Evolutionary conservation across 805 yeast genomes (phyloP).

Genomic region (Hermanozyma aechmeae): DNA sequence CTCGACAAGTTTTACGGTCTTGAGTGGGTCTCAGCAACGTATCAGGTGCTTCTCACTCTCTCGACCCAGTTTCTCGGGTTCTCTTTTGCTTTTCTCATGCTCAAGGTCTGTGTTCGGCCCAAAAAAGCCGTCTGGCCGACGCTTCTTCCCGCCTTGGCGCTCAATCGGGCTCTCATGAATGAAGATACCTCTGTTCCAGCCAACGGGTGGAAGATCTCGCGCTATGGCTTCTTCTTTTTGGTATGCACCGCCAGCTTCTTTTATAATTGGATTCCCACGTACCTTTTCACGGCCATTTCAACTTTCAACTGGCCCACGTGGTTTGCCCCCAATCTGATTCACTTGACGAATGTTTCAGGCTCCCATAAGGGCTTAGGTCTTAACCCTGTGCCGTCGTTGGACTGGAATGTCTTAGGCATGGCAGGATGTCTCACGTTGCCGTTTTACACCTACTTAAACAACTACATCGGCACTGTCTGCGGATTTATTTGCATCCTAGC

Average conservation of each 20-base stretch:
- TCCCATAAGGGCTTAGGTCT: conserved; percentile 28
- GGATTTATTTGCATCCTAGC: conserved; percentile 23
- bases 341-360: conserved; percentile 30
- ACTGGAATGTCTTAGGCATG: conserved; percentile 32
- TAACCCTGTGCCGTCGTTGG: conserved; percentile 34
- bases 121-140: conserved; percentile 37
- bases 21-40: conserved; percentile 40
- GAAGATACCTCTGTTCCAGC: conserved; percentile 14
- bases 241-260: conserved; percentile 23
- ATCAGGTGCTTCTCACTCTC: conserved; percentile 41
- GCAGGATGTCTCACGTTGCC: conserved; percentile 33
- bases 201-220: conserved; percentile 34
- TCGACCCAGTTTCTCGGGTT: conserved; percentile 58
- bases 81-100: conserved; percentile 57
- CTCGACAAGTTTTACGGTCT: conserved; percentile 32
- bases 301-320: conserved; percentile 39
- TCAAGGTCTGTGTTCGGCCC: conserved; percentile 42
- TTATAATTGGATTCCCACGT: conserved; percentile 36
- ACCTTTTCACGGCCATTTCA: conserved; percentile 29
- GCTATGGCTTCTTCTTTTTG: conserved; percentile 29
- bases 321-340: conserved; percentile 30
- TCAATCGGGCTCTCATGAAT: conserved; percentile 31
- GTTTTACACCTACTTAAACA: conserved; percentile 33
- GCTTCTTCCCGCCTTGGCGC: conserved; percentile 32
- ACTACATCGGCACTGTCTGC: conserved; percentile 25